These are phyloP conservation scores for Chlorella sp. DNA, from an alignment of 139 green algal genomes.

Conservation along the genomic window DNA sequence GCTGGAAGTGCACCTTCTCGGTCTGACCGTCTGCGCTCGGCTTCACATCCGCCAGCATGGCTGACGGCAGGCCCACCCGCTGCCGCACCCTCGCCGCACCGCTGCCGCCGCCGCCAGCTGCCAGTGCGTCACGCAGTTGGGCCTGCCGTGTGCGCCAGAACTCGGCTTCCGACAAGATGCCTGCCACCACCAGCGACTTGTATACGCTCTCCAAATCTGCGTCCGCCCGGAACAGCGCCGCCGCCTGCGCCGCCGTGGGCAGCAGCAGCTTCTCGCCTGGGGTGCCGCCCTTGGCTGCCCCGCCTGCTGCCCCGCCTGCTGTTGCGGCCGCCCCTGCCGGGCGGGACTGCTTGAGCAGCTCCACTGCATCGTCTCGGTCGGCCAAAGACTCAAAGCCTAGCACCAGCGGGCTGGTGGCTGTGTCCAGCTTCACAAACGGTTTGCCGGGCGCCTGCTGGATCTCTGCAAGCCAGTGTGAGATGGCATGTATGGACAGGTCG, in stretches of 20 bases:
- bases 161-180: constrained; percentile 54
- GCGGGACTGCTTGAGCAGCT: constrained; percentile 35
- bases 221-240: constrained; percentile 28
- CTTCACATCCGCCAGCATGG: constrained; percentile 48
- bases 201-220: constrained; percentile 53
- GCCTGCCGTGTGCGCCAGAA: constrained; percentile 52
- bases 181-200: constrained; percentile 48
- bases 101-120: neutral
- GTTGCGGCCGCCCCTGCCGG: neutral
- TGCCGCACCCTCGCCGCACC: constrained; percentile 15
- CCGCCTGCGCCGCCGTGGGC: constrained; percentile 1
- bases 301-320: neutral
- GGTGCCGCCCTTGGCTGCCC: neutral
- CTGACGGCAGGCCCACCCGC: constrained; percentile 45
- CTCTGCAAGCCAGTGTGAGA: constrained; percentile 14
- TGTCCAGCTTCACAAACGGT: constrained; percentile 41
- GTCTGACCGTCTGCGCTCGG: constrained; percentile 45
- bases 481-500: neutral
- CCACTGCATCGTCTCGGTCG: constrained; percentile 41
- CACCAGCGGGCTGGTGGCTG: neutral
- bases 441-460: constrained; percentile 49
- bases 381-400: constrained; percentile 34
- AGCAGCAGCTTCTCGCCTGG: neutral
- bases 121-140: constrained; percentile 17
- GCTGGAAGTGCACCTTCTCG: constrained; percentile 49